Conservation (phyloP, 208 protist genomes). For the Acanthamoeba sp. region DNA sequence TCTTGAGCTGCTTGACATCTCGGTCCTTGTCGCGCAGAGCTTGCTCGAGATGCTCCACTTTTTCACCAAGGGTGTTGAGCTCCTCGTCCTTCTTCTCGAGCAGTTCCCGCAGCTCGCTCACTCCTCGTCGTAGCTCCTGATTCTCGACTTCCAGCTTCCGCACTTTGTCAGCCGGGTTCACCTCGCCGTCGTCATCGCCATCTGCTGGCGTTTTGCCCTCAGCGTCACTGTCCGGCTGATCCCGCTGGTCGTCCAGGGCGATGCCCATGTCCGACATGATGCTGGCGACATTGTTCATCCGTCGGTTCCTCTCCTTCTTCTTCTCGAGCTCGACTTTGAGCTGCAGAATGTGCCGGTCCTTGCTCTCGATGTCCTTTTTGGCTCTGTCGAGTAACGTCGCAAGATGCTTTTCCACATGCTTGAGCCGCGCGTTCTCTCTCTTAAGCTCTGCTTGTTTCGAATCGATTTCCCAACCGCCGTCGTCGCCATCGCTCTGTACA, state of each 20-base stretch:
- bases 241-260: background rate
- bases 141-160: slow-evolving; percentile 23
- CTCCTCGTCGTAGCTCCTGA: background rate
- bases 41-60: background rate
- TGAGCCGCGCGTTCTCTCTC: background rate
- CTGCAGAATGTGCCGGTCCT: slow-evolving; percentile 12
- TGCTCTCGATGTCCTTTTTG: slow-evolving; percentile 48
- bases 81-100: slow-evolving; percentile 43
- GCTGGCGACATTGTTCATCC: slow-evolving; percentile 2
- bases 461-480: slow-evolving; percentile 26
- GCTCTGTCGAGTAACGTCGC: slow-evolving; percentile 1
- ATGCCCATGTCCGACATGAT: slow-evolving; percentile 17
- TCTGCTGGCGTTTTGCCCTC: background rate
- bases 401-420: background rate
- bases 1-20: slow-evolving; percentile 35
- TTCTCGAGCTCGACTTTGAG: slow-evolving; percentile 59
- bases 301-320: background rate
- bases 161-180: background rate
- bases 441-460: background rate
- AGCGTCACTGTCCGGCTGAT: background rate
- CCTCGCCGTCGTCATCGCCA: background rate
- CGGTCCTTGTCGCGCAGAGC: slow-evolving; percentile 1
- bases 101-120: slow-evolving; percentile 9
- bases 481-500: background rate
- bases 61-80: background rate